phyloP scores from a whole-genome alignment of 2,329 filamentous ascomycete species.

The Sporothrix inflata region DNA sequence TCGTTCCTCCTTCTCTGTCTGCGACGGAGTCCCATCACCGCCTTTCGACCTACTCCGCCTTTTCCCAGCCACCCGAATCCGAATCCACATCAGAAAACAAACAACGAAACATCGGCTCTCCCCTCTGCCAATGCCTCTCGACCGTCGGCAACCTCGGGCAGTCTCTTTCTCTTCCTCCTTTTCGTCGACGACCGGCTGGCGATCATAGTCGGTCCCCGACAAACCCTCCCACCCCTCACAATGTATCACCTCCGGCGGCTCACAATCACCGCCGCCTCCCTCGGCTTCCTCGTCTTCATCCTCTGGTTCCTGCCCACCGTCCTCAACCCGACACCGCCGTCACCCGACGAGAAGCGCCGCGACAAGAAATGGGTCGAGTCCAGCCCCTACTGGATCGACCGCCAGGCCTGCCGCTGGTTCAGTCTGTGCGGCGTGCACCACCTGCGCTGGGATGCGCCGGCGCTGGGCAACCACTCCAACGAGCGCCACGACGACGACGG shows the following conservation, averaged over 20 bases:
- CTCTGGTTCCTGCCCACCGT: conserved; percentile 56
- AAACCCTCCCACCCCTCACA: background rate
- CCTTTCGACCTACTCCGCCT: background rate
- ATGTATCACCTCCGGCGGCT: conserved; percentile 55
- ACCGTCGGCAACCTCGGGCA: background rate
- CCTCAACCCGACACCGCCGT: conserved; percentile 66
- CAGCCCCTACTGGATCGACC: conserved; percentile 73
- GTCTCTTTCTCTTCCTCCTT: background rate
- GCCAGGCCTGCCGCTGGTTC: conserved; percentile 78
- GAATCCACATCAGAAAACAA: background rate
- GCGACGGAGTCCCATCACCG: background rate
- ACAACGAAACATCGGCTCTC: background rate
- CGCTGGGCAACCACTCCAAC: conserved; percentile 37
- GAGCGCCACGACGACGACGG: conserved; percentile 35
- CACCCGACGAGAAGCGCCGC: conserved; percentile 62
- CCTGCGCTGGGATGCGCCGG: conserved; percentile 62
- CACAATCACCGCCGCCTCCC: conserved; percentile 41
- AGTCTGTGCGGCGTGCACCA: conserved; percentile 79
- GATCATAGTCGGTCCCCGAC: background rate
- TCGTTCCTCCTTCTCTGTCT: background rate
- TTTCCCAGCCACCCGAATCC: conserved; percentile 14
- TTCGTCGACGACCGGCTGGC: background rate
- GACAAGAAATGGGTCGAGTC: conserved; percentile 71
- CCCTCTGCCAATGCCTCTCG: background rate
- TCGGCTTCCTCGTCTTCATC: conserved; percentile 49